Evolutionary conservation across 257 asterid species (phyloP).

Genomic region (Salvia miltiorrhiza): DNA sequence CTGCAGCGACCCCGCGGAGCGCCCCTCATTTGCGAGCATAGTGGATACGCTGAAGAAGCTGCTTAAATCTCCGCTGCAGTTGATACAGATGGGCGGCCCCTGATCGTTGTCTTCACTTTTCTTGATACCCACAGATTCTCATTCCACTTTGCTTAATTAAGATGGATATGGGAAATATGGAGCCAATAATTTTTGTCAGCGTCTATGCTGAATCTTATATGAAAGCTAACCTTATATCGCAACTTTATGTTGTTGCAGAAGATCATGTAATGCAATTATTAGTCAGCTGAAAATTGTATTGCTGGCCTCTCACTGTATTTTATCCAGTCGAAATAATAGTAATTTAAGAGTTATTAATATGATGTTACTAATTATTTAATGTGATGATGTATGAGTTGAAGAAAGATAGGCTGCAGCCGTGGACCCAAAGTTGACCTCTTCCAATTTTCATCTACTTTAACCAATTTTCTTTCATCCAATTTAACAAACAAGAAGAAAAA

Average conservation of each 20-base stretch:
- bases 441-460: no score
- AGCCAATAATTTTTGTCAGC: conserved; percentile 1
- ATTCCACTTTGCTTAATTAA: not conserved
- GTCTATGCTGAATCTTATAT: not conserved
- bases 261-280: no score
- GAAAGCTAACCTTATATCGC: not conserved
- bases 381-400: no score
- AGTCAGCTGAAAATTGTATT: no score
- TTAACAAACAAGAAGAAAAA: not conserved
- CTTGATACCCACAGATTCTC: not conserved
- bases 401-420: no score
- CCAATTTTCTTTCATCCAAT: no score
- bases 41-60: conserved; percentile 77
- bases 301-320: no score
- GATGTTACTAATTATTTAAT: no score
- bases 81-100: conserved; percentile 63
- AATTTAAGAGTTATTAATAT: no score
- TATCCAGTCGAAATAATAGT: no score
- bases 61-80: conserved; percentile 73
- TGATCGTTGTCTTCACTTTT: conserved; percentile 8
- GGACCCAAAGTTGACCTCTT: no score
- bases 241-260: no score
- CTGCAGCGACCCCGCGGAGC: conserved; percentile 67
- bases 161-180: not conserved
- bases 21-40: conserved; percentile 63